Evolutionary conservation across 2,329 filamentous ascomycete species (phyloP), one percentile per base, ranked within the genome.

Genomic region (Endoconidiophora laricicola): DNA sequence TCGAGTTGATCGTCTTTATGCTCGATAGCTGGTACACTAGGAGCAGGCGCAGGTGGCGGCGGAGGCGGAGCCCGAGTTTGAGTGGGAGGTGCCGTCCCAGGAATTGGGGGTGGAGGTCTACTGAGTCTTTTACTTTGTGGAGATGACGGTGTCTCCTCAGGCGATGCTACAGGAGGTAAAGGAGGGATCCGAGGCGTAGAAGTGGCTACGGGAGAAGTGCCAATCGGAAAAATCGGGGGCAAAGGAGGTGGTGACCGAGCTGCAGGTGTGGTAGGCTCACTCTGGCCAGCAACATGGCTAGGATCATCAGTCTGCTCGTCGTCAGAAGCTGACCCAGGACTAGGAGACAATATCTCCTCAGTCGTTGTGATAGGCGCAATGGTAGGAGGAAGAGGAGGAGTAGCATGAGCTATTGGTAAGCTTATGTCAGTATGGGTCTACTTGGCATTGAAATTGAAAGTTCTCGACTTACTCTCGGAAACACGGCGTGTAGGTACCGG

Each of bases 251-350:
- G 69, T 9, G 57, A 55, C 14, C 58, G 54, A 7, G 54, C 20
- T 6, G 41, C 46, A n/a, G 67, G 68, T 46, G 68, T 68, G 20
- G 64, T 64, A 49, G 65, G 63, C 26, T 65, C 63, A 9, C 37
- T 43, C 20, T 26, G 36, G 38, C 41, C 14, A 18, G 46, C 23
- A 48, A 62, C 63, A 47, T 66, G 44, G 3, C 44, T 63, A 16
- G 60, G 61, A 38, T 61, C 60, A 26, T 69, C 68, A 7, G 83
- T 86, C 58, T 87, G 68, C 62, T 95, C 90, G 61, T 95, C 88
- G 58, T 93, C 88, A 41, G 88, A 91, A 61, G 83, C 85, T 1
- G 86, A 93, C 26, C 86, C 87, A 54, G 82, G 74, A 52, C 79
- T 86, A 43, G 79, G 79, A 39, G 84, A 84, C 44, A 73, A 69